phyloP scores from a whole-genome alignment of 23 red algal genomes.

The Gracilaria domingensis region DNA sequence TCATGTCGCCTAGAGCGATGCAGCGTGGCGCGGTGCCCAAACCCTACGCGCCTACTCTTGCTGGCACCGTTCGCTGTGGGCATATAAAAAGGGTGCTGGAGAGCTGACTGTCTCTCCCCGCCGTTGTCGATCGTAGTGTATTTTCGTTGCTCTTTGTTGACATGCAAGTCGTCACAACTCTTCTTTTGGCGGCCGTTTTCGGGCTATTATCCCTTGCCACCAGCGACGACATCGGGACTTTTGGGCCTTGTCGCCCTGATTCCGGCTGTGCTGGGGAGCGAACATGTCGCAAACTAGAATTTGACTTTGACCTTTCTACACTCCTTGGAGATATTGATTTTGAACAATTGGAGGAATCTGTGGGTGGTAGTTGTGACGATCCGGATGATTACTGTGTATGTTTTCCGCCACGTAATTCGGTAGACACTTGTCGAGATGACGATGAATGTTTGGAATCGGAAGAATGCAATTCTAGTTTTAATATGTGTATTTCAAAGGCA shows the following conservation, averaged over 20 bases:
- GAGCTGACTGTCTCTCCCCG: too few species aligned
- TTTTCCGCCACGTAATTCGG: background rate
- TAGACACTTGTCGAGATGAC: background rate
- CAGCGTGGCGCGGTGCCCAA: too few species aligned
- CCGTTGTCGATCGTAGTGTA: too few species aligned
- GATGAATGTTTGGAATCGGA: background rate
- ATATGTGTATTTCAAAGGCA: background rate
- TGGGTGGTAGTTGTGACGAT: background rate
- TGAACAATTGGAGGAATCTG: background rate
- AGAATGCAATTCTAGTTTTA: background rate
- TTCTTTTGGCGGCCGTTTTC: background rate
- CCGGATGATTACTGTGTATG: background rate
- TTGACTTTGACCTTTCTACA: background rate
- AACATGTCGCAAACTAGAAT: background rate
- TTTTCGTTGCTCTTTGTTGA: background rate
- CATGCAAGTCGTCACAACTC: background rate
- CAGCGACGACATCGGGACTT: background rate
- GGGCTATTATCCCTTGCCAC: background rate
- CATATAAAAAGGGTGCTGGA: too few species aligned
- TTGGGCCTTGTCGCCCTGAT: conserved; percentile 9
- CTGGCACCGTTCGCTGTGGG: too few species aligned
- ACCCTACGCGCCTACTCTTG: too few species aligned
- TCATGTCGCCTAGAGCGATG: too few species aligned
- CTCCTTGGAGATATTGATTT: background rate
- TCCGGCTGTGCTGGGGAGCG: background rate